Conservation (phyloP, 495 filamentous ascomycete species). For the Penicillium samsonianum region DNA sequence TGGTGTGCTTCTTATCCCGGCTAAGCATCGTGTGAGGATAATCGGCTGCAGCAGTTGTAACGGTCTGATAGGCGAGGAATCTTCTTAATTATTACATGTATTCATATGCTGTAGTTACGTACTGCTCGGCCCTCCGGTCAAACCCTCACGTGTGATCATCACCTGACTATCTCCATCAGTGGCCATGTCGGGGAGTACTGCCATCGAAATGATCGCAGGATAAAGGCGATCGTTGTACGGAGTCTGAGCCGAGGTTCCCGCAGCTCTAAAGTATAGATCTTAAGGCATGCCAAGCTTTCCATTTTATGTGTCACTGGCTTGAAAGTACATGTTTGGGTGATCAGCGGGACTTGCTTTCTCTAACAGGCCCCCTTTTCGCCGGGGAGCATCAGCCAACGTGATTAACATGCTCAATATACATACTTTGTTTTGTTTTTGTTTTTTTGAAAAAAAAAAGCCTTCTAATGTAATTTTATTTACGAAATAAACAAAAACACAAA, state of each 20-base stretch:
- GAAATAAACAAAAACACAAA: slow-evolving; percentile 27
- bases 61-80: background rate
- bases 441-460: too few species aligned
- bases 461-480: too few species aligned
- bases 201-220: background rate
- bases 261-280: background rate
- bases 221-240: background rate
- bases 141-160: background rate
- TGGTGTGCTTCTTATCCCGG: slow-evolving; percentile 2
- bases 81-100: background rate
- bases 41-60: background rate
- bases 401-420: too few species aligned
- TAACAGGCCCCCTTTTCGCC: background rate
- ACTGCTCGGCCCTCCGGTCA: background rate
- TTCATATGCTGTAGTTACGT: background rate
- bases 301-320: background rate
- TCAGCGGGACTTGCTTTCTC: background rate
- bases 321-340: background rate
- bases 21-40: slow-evolving; percentile 3
- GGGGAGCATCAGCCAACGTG: background rate
- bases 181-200: background rate
- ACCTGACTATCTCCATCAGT: background rate
- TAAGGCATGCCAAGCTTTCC: slow-evolving; percentile 2
- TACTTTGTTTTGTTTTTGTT: too few species aligned
- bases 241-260: background rate